These are phyloP conservation scores for Saraca asoca DNA, from an alignment of 331 rosid genomes.

Conservation along the genomic window DNA sequence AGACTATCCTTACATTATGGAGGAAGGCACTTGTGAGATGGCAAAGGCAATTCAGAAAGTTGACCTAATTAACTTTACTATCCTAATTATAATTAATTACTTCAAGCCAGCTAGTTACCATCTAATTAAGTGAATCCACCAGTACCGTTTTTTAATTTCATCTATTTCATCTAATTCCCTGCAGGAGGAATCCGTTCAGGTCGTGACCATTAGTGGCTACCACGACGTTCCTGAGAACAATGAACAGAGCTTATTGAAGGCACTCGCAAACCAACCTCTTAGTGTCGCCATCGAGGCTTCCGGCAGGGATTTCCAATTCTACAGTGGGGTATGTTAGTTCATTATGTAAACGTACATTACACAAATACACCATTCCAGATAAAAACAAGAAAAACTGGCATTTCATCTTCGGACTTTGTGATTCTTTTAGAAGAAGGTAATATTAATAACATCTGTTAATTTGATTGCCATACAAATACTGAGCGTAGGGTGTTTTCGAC, in stretches of 20 bases:
- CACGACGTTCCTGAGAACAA: slow-evolving; percentile 65
- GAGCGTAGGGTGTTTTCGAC: slow-evolving; percentile 58
- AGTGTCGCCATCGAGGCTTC: slow-evolving; percentile 79
- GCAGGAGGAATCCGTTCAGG: slow-evolving; percentile 48
- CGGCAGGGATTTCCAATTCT: slow-evolving; percentile 67
- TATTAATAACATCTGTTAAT: too few species aligned
- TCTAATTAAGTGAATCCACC: too few species aligned
- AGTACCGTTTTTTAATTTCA: too few species aligned
- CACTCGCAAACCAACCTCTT: slow-evolving; percentile 70
- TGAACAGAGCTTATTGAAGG: slow-evolving; percentile 65
- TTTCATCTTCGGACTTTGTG: too few species aligned
- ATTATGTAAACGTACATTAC: too few species aligned
- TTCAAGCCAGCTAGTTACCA: too few species aligned
- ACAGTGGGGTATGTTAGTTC: slow-evolving; percentile 52
- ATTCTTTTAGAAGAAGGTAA: too few species aligned
- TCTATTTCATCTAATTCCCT: too few species aligned
- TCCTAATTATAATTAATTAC: not conserved
- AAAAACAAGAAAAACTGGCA: too few species aligned
- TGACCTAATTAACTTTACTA: not conserved
- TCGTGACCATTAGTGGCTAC: slow-evolving; percentile 57
- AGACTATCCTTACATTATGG: slow-evolving; percentile 71
- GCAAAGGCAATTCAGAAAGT: slow-evolving; percentile 33
- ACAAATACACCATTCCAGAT: too few species aligned
- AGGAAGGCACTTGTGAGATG: slow-evolving; percentile 65
- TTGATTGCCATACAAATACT: not conserved